Evolutionary conservation across 768 basidiomycete genomes (phyloP), one percentile per base, ranked within the genome.

Genomic region (Myochromella boudieri): DNA sequence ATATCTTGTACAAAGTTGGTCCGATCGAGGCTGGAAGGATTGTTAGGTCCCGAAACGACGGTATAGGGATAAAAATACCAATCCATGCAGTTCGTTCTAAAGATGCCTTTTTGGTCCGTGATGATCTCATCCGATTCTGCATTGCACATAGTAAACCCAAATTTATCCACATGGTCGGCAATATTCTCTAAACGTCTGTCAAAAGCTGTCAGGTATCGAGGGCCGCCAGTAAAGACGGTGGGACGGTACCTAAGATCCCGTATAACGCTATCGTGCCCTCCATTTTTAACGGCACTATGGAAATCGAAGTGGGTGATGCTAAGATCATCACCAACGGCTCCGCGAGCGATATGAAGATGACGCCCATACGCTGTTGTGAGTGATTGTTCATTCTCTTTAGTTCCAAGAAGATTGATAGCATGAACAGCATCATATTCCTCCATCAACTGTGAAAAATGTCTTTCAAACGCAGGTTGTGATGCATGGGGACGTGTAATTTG

Each of bases 1-100:
- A 97, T 92, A 59, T 98, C 95, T 66, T 99, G 91, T 1, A 97
- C 85, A 55, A 97, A 95, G 64, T 99, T 99, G 3, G 97, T 99
- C 29, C 97, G 85, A 59, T 99, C 95, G 53, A 99, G 71, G 64
- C 97, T 97, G 57, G 39, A 49, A 14, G 6, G 48, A 21, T 21
- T 24, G 42, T 56, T 31, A 54, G 26, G 33, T 42, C 15, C 48
- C 18, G 24, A 37, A 33, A 17, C 38, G 26, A n/a, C 21, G n/a
- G n/a, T 41, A 17, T 33, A 46, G 42, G 15, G 41, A 12, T 38
- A 37, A 22, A 38, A 67, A 52, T 58, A 93, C 95, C 93, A 97
- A 62, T 97, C 95, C 41, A 97, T 70, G 60, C 97, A 99, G 60
- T 97, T 98, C 21, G 90, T 92, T 50, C 97, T 77, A 63, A 98